Evolutionary conservation across 164 flowering plant genomes (phyloP), one percentile per base, ranked within the genome.

Genomic region (Chloranthus sessilifolius): DNA sequence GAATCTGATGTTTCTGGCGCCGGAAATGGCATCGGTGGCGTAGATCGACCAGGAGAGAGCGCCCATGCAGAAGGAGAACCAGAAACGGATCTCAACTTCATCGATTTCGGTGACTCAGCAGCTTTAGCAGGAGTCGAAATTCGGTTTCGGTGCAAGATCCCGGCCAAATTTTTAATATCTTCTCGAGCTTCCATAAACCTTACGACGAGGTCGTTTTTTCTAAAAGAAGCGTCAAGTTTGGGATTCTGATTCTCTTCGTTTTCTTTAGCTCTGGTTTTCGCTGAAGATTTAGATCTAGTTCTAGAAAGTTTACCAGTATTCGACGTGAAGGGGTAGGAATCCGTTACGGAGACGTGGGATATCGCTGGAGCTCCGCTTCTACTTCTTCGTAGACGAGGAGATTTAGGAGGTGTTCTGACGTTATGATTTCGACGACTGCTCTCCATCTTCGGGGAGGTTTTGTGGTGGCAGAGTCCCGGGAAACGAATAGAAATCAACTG

Each of bases 61-160:
- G 95, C 91, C 95, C 91, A 86, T 1, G 95, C 91, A 1, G 90
- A 81, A 2, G 83, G 81, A 31, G 79, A 69, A 38, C 43, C 56
- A 0, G 69, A 8, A 2, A 31, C 52, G 10, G 76, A 43, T 52
- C 53, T 57, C 5, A 47, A 27, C 50, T 55, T 64, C 56, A 42
- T 56, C 4, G 39, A 15, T 44, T 31, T 22, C 4, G 34, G n/a
- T 33, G 40, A 23, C 17, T 46, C 53, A n/a, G 6, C 15, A 7
- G 29, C 14, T 25, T 29, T 33, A 3, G 12, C 34, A 8, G 40
- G 5, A 20, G 20, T 39, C 9, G 38, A 33, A 21, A 15, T 37
- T n/a, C 31, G 41, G 9, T 30, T 43, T 24, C 53, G 58, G 14
- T 52, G 59, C 11, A 29, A 36, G 6, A 40, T 25, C 44, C 49